These are phyloP conservation scores for Brassica nigra DNA, from an alignment of 345 rosid genomes.

Conservation along the genomic window DNA sequence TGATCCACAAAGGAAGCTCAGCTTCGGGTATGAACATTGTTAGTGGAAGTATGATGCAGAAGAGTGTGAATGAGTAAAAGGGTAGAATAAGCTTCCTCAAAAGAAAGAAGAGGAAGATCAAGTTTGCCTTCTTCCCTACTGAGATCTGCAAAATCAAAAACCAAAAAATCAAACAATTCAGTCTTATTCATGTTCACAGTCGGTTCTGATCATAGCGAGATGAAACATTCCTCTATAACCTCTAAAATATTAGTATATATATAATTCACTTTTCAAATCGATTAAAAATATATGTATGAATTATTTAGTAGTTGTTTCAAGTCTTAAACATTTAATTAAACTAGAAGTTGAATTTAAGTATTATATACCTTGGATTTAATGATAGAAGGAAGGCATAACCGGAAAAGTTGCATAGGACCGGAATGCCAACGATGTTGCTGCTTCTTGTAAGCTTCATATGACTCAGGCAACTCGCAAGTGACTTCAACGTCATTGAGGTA, in stretches of 20 bases:
- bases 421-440: slow-evolving; percentile 63
- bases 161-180: neutral
- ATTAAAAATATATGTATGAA: neutral
- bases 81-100: slow-evolving; percentile 86
- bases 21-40: slow-evolving; percentile 94
- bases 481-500: slow-evolving; percentile 79
- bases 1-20: slow-evolving; percentile 83
- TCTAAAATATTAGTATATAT: neutral
- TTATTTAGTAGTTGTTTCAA: neutral
- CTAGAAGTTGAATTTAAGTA: neutral
- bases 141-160: slow-evolving; percentile 54
- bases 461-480: slow-evolving; percentile 80
- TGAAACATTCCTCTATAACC: neutral
- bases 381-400: slow-evolving; percentile 77
- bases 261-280: neutral
- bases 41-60: slow-evolving; percentile 85
- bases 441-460: slow-evolving; percentile 76
- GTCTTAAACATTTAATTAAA: neutral
- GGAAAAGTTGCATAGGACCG: slow-evolving; percentile 91
- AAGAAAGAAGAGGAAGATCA: slow-evolving; percentile 85
- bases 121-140: slow-evolving; percentile 67
- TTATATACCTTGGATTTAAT: slow-evolving; percentile 65
- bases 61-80: slow-evolving; percentile 89
- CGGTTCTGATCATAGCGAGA: neutral
- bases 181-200: neutral